Evolutionary conservation across 305 asterid genomes (phyloP).

Genomic region (Fraxinus nigra): DNA sequence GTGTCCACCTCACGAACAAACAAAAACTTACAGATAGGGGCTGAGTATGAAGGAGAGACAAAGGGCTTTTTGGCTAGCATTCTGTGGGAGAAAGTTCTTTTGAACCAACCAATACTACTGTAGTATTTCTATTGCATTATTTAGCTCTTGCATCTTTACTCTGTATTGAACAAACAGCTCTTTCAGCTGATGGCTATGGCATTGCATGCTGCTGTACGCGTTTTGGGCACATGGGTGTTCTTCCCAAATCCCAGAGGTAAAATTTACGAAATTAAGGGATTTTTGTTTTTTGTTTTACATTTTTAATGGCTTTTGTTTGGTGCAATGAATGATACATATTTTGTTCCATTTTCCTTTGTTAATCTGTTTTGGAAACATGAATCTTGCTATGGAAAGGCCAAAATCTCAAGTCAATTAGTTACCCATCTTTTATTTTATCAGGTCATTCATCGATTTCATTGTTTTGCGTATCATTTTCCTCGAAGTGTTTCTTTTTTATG

Average conservation of each 20-base stretch:
- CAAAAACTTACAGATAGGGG: conserved; percentile 27
- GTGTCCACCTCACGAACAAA: conserved; percentile 13
- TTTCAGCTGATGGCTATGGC: conserved; percentile 19
- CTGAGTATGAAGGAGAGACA: conserved; percentile 5
- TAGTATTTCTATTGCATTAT: background rate
- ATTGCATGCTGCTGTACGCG: conserved; percentile 7
- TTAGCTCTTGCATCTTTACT: background rate
- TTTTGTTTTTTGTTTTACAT: background rate
- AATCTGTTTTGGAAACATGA: background rate
- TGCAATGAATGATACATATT: background rate
- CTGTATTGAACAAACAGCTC: conserved; percentile 15
- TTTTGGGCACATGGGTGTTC: conserved; percentile 21
- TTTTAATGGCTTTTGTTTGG: background rate
- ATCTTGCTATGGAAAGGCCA: background rate
- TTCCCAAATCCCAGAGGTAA: conserved; percentile 23
- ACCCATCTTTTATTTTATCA: background rate
- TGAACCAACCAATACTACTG: conserved; percentile 29
- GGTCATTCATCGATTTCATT: background rate
- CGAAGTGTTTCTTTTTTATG: background rate
- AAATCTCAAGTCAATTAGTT: background rate
- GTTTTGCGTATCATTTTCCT: background rate
- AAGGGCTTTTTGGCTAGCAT: conserved; percentile 14
- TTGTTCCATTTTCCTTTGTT: background rate
- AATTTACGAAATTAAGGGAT: background rate
- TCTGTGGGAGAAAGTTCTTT: conserved; percentile 26